Conservation (phyloP, 2,329 filamentous ascomycete genomes). For the Ophiostoma australiae region DNA sequence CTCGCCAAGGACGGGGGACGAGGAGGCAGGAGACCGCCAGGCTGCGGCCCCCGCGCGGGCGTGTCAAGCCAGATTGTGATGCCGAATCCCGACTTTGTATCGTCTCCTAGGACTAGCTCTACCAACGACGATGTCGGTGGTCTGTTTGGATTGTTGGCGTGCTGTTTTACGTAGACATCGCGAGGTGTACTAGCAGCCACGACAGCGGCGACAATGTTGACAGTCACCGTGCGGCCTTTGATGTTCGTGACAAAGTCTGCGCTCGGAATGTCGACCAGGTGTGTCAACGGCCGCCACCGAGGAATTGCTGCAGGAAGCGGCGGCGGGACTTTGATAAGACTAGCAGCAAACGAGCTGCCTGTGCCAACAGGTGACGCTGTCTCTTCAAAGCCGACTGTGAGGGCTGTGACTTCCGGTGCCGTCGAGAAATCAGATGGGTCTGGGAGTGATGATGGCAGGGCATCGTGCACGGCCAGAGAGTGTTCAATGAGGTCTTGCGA, state of each 20-base stretch:
- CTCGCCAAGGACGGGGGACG: constrained; percentile 33
- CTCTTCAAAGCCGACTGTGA: background rate
- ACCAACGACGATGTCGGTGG: constrained; percentile 54
- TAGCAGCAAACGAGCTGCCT: background rate
- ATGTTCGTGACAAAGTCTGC: constrained; percentile 62
- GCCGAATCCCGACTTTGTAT: constrained; percentile 73
- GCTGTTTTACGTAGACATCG: background rate
- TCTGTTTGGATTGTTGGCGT: background rate
- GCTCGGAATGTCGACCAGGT: constrained; percentile 66
- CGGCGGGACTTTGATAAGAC: constrained; percentile 19
- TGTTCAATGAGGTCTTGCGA: constrained; percentile 70
- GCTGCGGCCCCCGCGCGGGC: constrained; percentile 19
- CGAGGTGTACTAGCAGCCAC: constrained; percentile 59
- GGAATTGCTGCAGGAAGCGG: constrained; percentile 28
- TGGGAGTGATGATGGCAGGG: constrained; percentile 59
- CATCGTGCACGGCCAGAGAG: constrained; percentile 66
- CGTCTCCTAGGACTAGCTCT: constrained; percentile 77
- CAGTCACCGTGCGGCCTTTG: constrained; percentile 72
- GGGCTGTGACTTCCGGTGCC: background rate
- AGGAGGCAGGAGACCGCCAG: background rate
- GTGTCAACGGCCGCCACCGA: constrained; percentile 45
- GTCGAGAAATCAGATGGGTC: background rate
- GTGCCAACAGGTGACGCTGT: too few relatives aligned
- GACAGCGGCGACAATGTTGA: constrained; percentile 75
- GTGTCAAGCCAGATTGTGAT: constrained; percentile 73